These are phyloP conservation scores for Penicillium taxi DNA, from an alignment of 495 filamentous ascomycete genomes.

Conservation along the genomic window DNA sequence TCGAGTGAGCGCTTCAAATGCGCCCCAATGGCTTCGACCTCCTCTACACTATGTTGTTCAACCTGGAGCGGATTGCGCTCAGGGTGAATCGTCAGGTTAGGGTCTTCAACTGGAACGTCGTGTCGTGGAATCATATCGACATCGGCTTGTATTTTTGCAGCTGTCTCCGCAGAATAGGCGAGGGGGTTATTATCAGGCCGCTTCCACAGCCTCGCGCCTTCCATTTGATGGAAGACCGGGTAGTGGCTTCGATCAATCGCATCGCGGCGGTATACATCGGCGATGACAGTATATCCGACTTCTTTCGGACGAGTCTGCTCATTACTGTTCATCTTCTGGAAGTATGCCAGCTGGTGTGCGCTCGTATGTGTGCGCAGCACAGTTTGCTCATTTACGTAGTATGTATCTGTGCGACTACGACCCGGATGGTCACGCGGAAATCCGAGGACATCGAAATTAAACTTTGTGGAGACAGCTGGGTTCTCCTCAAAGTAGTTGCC, in stretches of 20 bases:
- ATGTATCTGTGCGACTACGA: conserved; percentile 81
- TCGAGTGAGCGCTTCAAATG: conserved; percentile 90
- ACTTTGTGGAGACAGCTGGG: conserved; percentile 73
- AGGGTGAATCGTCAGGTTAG: conserved; percentile 68
- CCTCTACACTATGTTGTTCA: conserved; percentile 58
- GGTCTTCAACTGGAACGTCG: conserved; percentile 70
- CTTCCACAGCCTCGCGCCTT: conserved; percentile 88
- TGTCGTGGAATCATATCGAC: conserved; percentile 60
- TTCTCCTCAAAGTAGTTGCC: conserved; percentile 67
- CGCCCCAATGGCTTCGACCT: conserved; percentile 72
- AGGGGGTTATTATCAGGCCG: conserved; percentile 56
- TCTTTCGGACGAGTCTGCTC: conserved; percentile 47
- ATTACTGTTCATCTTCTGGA: conserved; percentile 47
- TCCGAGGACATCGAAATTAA: conserved; percentile 92
- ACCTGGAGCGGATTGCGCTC: conserved; percentile 78
- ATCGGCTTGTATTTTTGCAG: conserved; percentile 50
- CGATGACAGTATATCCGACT: conserved; percentile 79
- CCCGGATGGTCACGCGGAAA: conserved; percentile 88
- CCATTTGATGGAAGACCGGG: conserved; percentile 98
- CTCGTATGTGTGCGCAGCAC: conserved; percentile 88
- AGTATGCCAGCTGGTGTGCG: conserved; percentile 85
- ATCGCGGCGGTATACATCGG: conserved; percentile 95
- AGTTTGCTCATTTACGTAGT: conserved; percentile 82
- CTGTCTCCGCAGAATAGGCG: conserved; percentile 26
- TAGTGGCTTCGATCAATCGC: conserved; percentile 92